Evolutionary conservation across 2,329 filamentous ascomycete genomes (phyloP).

Genomic region (Fusarium duplospermum): DNA sequence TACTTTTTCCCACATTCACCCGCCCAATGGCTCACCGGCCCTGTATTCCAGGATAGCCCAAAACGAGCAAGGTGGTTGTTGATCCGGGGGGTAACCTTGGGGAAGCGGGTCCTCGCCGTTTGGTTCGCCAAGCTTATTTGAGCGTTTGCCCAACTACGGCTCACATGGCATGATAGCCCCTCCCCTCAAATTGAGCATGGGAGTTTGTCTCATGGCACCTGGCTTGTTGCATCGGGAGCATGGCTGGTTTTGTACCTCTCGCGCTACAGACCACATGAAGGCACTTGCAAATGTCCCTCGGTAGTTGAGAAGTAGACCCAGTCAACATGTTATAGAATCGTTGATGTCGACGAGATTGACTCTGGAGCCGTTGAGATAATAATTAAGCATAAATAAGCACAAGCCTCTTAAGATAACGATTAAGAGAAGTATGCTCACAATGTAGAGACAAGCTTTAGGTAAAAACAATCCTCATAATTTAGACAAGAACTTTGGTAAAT

Average conservation of each 20-base stretch:
- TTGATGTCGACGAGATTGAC: not conserved
- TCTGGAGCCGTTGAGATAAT: not conserved
- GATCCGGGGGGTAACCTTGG: conserved; percentile 16
- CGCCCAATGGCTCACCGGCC: conserved; percentile 29
- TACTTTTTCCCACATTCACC: conserved; percentile 33
- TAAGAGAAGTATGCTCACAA: not conserved
- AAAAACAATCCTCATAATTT: not conserved
- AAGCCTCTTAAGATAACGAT: not conserved
- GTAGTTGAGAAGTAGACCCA: conserved; percentile 13
- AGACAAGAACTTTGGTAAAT: not conserved
- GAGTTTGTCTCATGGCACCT: not conserved
- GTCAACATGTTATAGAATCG: not conserved
- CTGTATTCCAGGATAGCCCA: conserved; percentile 16
- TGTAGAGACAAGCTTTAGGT: too few species aligned
- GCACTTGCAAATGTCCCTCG: conserved; percentile 15
- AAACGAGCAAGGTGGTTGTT: conserved; percentile 18
- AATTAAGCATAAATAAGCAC: not conserved
- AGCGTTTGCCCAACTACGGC: not conserved
- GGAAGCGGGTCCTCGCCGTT: conserved; percentile 13
- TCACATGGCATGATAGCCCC: conserved; percentile 17
- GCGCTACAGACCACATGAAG: conserved; percentile 6
- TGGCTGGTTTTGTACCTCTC: not conserved
- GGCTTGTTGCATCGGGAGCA: not conserved
- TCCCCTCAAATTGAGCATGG: conserved; percentile 5
- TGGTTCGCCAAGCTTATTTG: conserved; percentile 1